A percentile compares a stretch with the other conserved stretches of the same genome.
phyloP scores from a whole-genome alignment of 2,329 filamentous ascomycete species.

The Karstenula rhodostoma region DNA sequence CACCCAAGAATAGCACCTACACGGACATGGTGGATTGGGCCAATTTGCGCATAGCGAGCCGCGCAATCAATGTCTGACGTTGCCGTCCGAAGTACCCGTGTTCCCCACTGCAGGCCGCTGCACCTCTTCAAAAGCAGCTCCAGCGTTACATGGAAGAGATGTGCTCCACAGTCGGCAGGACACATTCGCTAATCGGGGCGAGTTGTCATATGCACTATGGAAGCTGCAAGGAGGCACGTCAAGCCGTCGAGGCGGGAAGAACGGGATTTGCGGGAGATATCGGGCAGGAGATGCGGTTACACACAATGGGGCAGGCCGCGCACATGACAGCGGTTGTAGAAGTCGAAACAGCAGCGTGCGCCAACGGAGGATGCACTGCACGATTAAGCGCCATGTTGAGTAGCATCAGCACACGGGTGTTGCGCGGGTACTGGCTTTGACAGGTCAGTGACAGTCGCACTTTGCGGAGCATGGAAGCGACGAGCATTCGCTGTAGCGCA shows the following conservation, averaged over 20 bases:
- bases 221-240: conserved; percentile 28
- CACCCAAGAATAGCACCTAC: conserved; percentile 32
- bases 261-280: conserved; percentile 38
- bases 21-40: conserved; percentile 14
- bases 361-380: conserved; percentile 34
- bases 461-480: conserved; percentile 17
- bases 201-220: conserved; percentile 14
- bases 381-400: conserved; percentile 22
- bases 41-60: conserved; percentile 21
- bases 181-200: conserved; percentile 17
- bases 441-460: conserved; percentile 40
- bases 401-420: conserved; percentile 26
- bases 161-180: conserved; percentile 18
- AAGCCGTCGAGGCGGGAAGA: conserved; percentile 30
- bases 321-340: conserved; percentile 30
- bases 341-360: conserved; percentile 24
- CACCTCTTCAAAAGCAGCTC: conserved; percentile 31
- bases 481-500: conserved; percentile 21
- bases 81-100: conserved; percentile 12
- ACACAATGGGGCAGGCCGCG: conserved; percentile 22
- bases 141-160: conserved; percentile 27
- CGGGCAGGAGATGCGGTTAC: conserved; percentile 37
- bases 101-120: conserved; percentile 17
- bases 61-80: conserved; percentile 28
- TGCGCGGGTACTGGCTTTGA: conserved; percentile 35